Percentiles rank a stretch among this genome's conserved stretches.
Conservation (phyloP, 257 asterid species). For the Datura wrightii region DNA sequence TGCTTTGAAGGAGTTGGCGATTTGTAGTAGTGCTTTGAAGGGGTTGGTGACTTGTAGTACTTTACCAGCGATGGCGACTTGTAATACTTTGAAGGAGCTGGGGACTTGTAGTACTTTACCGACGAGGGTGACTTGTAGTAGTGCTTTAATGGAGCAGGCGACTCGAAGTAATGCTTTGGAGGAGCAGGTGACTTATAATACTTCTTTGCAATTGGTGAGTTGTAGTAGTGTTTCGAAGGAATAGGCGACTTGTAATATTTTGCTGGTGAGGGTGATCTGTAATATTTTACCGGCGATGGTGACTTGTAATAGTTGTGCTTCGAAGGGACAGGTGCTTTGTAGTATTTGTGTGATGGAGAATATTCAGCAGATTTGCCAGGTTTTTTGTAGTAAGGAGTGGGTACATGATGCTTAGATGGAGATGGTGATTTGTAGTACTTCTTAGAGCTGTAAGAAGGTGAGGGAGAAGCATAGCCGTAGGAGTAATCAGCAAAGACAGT, state of each 20-base stretch:
- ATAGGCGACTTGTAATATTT: not conserved
- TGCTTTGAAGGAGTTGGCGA: not conserved
- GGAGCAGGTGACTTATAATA: not conserved
- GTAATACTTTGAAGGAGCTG: not conserved
- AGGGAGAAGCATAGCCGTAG: not conserved
- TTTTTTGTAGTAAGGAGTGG: not conserved
- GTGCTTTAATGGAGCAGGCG: not conserved
- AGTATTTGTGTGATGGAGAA: not conserved
- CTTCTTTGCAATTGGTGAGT: not conserved
- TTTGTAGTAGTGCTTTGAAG: not conserved
- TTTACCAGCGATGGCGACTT: not conserved
- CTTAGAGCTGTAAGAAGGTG: conserved; percentile 25
- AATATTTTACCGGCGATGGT: not conserved
- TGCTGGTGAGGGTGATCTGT: not conserved
- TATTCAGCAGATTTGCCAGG: not conserved
- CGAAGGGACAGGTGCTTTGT: not conserved
- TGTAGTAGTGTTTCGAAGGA: not conserved
- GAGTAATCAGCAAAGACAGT: conserved; percentile 28
- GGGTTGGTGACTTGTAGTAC: not conserved
- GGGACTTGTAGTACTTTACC: not conserved
- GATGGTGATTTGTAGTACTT: conserved; percentile 5
- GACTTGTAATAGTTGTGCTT: conserved; percentile 12
- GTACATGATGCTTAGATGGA: not conserved
- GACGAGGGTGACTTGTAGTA: not conserved
- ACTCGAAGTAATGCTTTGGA: not conserved